Percentiles rank a stretch among this genome's conserved stretches.
These are phyloP conservation scores for Saitozyma podzolica DNA, from an alignment of 768 basidiomycete genomes.

Conservation along the genomic window DNA sequence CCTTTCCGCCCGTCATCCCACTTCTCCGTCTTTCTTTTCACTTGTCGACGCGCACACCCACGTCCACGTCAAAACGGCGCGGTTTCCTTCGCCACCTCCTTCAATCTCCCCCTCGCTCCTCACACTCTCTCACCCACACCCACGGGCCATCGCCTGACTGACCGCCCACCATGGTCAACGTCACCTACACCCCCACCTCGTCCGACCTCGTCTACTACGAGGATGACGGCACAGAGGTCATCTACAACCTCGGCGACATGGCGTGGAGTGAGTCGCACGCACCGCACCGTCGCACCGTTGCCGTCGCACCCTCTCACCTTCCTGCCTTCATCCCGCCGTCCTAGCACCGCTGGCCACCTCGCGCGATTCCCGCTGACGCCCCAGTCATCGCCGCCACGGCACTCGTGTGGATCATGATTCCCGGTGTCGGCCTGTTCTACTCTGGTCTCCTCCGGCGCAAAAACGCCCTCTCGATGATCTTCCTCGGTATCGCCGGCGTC, in stretches of 20 bases:
- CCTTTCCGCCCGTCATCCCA: no score
- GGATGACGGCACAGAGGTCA: slow-evolving; percentile 26
- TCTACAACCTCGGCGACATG: slow-evolving; percentile 52
- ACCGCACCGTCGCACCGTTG: neutral
- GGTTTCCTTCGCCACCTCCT: no score
- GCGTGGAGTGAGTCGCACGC: slow-evolving; percentile 41
- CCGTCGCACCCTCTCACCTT: slow-evolving; percentile 2
- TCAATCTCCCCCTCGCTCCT: no score
- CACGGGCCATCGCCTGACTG: no score
- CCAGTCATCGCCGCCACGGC: slow-evolving; percentile 41
- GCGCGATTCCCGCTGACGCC: no score
- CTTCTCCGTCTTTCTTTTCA: no score
- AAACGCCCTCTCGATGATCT: slow-evolving; percentile 56
- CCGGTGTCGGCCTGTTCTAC: slow-evolving; percentile 52
- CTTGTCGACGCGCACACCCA: no score
- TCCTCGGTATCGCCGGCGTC: slow-evolving; percentile 51
- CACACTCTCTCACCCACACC: no score
- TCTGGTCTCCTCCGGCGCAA: slow-evolving; percentile 54
- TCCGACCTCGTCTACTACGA: slow-evolving; percentile 37
- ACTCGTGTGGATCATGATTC: slow-evolving; percentile 55
- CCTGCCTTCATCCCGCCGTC: no score
- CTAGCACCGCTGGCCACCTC: no score
- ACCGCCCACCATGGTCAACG: slow-evolving; percentile 26
- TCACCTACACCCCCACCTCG: slow-evolving; percentile 42
- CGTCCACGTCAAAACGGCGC: no score